A percentile compares a stretch with the other conserved stretches of the same genome.
phyloP scores from a whole-genome alignment of 257 asterid genomes.

The Osmanthus fragrans region DNA sequence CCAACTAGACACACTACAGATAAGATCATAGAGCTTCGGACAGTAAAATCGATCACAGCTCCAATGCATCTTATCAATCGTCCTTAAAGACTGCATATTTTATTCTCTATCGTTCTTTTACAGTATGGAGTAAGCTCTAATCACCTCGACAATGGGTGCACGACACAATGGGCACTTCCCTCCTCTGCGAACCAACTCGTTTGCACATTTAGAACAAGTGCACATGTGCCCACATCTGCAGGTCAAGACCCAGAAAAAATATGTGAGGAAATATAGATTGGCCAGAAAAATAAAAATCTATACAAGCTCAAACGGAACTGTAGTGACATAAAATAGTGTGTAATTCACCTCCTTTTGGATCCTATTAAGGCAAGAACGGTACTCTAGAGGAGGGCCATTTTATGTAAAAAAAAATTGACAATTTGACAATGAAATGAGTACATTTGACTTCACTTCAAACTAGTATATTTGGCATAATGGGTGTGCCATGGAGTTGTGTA shows the following conservation, averaged over 20 bases:
- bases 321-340: no score
- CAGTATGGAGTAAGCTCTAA: constrained; percentile 90
- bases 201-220: constrained; percentile 87
- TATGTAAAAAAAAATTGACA: no score
- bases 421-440: not conserved
- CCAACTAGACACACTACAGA: constrained; percentile 36
- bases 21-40: constrained; percentile 34
- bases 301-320: no score
- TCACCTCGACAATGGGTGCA: constrained; percentile 92
- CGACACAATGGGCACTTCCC: constrained; percentile 94
- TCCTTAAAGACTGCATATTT: constrained; percentile 31
- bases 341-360: no score
- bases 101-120: constrained; percentile 38
- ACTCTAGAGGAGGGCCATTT: not conserved
- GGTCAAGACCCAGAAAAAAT: constrained; percentile 3
- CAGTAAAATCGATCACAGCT: constrained; percentile 28
- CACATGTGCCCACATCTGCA: constrained; percentile 99
- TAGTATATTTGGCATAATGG: not conserved
- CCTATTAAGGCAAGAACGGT: no score
- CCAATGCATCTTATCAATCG: constrained; percentile 34
- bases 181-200: constrained; percentile 77
- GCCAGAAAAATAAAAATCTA: no score
- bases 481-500: not conserved
- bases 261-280: not conserved
- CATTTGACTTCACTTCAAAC: not conserved